Percentiles rank a stretch among this genome's conserved stretches.
Conservation (phyloP, 192 early-diverging fungal species). For the Coemansia sp. region DNA sequence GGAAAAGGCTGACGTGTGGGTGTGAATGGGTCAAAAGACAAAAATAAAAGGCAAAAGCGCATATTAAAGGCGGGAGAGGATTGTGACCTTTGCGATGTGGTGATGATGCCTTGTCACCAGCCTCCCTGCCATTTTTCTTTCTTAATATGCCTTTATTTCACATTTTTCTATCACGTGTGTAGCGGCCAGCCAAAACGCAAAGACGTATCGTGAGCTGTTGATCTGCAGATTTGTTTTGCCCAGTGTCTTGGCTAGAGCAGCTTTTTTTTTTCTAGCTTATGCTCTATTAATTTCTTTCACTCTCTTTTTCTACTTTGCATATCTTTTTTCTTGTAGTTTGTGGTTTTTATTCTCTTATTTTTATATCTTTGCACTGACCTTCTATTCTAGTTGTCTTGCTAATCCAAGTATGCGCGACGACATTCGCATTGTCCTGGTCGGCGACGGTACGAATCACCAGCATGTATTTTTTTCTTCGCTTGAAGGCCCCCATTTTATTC, state of each 20-base stretch:
- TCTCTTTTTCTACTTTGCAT: not conserved
- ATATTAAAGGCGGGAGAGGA: too few species aligned
- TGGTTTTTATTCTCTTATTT: not conserved
- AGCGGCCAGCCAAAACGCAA: not conserved
- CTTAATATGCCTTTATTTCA: not conserved
- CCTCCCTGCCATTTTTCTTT: not conserved
- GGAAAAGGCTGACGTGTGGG: too few species aligned
- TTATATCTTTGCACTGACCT: not conserved
- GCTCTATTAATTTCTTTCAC: not conserved
- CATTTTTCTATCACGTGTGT: not conserved
- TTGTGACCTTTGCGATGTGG: too few species aligned
- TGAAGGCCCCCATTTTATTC: too few species aligned
- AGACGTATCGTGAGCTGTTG: not conserved
- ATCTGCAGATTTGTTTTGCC: not conserved
- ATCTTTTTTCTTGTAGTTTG: not conserved
- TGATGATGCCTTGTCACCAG: too few species aligned
- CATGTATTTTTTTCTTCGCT: not conserved
- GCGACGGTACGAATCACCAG: slow-evolving; percentile 67
- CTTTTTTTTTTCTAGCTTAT: not conserved
- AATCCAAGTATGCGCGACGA: slow-evolving; percentile 69
- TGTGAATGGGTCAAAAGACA: not conserved
- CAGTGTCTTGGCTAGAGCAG: too few species aligned
- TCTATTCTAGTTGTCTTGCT: not conserved
- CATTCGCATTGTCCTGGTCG: slow-evolving; percentile 90
- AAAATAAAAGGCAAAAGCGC: not conserved